Conservation (phyloP, 1,139 yeast species). For the Sugiyamaella novakii region DNA sequence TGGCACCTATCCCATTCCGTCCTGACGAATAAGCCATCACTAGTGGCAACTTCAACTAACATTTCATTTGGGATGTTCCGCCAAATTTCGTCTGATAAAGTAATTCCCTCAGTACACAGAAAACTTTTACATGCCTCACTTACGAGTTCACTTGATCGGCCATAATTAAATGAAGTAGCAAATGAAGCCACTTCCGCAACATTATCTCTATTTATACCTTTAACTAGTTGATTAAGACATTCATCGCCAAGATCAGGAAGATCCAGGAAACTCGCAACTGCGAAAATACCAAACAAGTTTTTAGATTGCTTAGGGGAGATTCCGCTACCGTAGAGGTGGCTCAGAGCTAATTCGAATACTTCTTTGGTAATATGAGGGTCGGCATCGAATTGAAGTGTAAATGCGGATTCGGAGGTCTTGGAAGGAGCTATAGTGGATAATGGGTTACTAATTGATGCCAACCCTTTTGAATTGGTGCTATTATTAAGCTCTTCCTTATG, state of each 20-base stretch:
- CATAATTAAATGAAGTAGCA: conserved; percentile 49
- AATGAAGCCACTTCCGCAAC: conserved; percentile 46
- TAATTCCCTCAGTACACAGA: conserved; percentile 52
- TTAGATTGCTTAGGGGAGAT: conserved; percentile 22
- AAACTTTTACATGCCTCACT: conserved; percentile 51
- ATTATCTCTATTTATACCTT: conserved; percentile 42
- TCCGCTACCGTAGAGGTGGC: conserved; percentile 13
- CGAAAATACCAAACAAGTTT: conserved; percentile 48
- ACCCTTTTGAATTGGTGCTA: background rate
- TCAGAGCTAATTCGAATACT: conserved; percentile 13
- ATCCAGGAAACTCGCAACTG: conserved; percentile 53
- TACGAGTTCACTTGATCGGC: conserved; percentile 49
- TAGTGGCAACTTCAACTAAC: conserved; percentile 49
- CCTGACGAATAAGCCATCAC: conserved; percentile 55
- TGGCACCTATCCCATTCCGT: conserved; percentile 56
- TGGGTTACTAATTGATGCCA: background rate
- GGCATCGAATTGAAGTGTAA: conserved; percentile 6
- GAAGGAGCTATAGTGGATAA: background rate
- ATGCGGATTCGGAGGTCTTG: background rate
- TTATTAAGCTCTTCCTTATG: background rate
- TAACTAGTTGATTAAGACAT: conserved; percentile 47
- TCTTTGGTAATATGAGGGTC: conserved; percentile 17
- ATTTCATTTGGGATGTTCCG: conserved; percentile 49
- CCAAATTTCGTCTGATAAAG: conserved; percentile 49
- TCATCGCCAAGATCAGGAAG: conserved; percentile 49